Base-by-base conservation (phyloP, 352 stramenopile species). In the Pythium plurisporium region DNA sequence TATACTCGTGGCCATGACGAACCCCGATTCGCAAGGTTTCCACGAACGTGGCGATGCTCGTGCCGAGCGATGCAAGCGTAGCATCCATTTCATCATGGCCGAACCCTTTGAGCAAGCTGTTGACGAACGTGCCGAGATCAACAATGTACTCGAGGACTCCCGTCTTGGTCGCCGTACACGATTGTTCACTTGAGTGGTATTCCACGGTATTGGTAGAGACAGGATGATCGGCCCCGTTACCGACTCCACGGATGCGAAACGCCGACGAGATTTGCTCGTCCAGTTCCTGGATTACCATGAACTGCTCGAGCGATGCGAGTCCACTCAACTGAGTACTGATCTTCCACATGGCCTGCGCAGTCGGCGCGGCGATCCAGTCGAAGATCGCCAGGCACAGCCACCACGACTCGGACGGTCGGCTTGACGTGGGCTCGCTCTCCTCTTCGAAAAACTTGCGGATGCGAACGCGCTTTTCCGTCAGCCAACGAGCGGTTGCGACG, bases 381-480 rank as follows among this genome's bases (percentile, higher is more conserved):
- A 83, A 74, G 12, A 73, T 67, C 1, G 67, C 64, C 34, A 89
- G 73, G 48, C 72, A 76, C 22, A 89, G 37, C 76, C 79, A 89
- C 79, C 79, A 89, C 4, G 66, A 62, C 31, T 67, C 68, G 51
- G 72, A 71, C 1, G 70, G 70, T 2, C 64, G 63, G 20, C 19
- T 37, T 6, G 54, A 59, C 0, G 43, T 40, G 29, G 55, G 27
- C 12, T 43, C 53, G 2, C 70, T 58, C 20, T 57, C 58, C 20
- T 73, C 48, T 10, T 76, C 65, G 17, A 89, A 46, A 33, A 76
- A 55, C 30, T 81, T 70, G 29, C 57, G 71, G 17, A 89, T 43
- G n/a, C 78, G 62, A 17, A 81, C 65, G 17, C 76, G 76, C 49
- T 85, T 79, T 29, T 74, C 62, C 0, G 69, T 74, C 45, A 89